Conservation (phyloP, 2,329 filamentous ascomycete genomes). For the Alternaria dauci region DNA sequence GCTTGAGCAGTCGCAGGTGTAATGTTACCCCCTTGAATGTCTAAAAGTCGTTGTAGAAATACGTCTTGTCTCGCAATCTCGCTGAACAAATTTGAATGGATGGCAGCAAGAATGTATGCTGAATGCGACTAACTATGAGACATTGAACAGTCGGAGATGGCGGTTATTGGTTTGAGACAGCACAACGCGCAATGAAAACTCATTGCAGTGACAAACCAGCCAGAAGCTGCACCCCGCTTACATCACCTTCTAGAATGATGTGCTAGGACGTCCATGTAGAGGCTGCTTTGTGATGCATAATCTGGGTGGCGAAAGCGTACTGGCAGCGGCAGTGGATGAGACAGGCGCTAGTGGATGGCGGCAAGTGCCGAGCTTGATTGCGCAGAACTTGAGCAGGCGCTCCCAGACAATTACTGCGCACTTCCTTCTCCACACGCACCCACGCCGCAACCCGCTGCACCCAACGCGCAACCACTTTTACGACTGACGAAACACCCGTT, state of each 20-base stretch:
- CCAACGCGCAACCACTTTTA: slow-evolving; percentile 19
- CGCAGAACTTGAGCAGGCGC: slow-evolving; percentile 24
- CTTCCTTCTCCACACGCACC: slow-evolving; percentile 17
- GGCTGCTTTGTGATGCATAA: background rate
- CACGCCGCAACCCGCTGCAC: slow-evolving; percentile 12
- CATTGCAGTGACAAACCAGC: background rate
- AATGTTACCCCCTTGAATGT: background rate
- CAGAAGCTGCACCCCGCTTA: no score
- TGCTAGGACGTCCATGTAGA: background rate
- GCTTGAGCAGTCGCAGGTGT: background rate
- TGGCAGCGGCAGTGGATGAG: background rate
- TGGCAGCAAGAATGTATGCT: background rate
- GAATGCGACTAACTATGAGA: background rate
- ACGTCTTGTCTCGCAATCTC: background rate
- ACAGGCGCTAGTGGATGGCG: slow-evolving; percentile 16
- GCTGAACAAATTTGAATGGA: background rate
- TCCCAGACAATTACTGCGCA: slow-evolving; percentile 13
- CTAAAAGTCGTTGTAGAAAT: background rate
- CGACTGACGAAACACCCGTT: slow-evolving; percentile 21
- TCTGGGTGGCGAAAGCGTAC: background rate
- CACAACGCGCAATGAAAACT: background rate
- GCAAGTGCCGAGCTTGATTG: slow-evolving; percentile 22
- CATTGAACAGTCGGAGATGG: background rate
- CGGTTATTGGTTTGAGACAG: background rate
- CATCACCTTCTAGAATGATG: background rate